Evolutionary conservation across 1,284 basidiomycete species (phyloP).

Genomic region (Ganoderma boninense): DNA sequence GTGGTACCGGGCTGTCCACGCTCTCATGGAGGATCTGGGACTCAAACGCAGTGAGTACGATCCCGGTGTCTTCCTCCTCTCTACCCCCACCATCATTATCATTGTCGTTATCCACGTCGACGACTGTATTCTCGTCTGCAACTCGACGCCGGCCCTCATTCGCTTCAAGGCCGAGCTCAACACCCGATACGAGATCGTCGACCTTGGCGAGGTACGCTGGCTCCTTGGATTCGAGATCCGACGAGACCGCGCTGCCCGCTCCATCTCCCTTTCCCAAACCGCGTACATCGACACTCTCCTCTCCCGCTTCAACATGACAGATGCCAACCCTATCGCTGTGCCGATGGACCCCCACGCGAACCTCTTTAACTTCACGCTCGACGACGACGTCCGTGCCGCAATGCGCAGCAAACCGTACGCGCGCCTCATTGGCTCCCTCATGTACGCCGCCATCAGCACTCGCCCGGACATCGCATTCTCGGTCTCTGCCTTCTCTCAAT

Average conservation of each 20-base stretch:
- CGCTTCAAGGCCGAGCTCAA: too few relatives aligned
- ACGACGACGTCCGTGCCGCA: slow-evolving; percentile 14
- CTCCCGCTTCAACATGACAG: slow-evolving; percentile 36
- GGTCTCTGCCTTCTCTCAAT: slow-evolving; percentile 3
- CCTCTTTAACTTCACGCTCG: not conserved
- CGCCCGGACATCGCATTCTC: slow-evolving; percentile 14
- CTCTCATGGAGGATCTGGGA: slow-evolving; percentile 20
- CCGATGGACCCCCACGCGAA: not conserved
- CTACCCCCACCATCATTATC: not conserved
- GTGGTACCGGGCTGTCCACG: slow-evolving; percentile 23
- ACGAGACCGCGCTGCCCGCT: slow-evolving; percentile 19
- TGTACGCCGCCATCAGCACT: slow-evolving; percentile 39
- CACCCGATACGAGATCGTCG: slow-evolving; percentile 26
- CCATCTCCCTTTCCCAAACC: slow-evolving; percentile 46
- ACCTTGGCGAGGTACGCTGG: slow-evolving; percentile 12
- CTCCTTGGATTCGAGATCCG: slow-evolving; percentile 20
- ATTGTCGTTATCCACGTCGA: too few relatives aligned
- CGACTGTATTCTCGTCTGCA: too few relatives aligned
- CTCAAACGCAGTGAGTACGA: slow-evolving; percentile 24
- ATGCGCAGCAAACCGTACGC: slow-evolving; percentile 16
- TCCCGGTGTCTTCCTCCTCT: slow-evolving; percentile 22
- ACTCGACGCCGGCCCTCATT: too few relatives aligned
- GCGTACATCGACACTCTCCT: slow-evolving; percentile 49
- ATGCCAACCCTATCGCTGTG: not conserved
- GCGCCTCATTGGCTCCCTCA: slow-evolving; percentile 45